Conservation (phyloP, 495 filamentous ascomycete genomes). For the Daldinia loculata region DNA sequence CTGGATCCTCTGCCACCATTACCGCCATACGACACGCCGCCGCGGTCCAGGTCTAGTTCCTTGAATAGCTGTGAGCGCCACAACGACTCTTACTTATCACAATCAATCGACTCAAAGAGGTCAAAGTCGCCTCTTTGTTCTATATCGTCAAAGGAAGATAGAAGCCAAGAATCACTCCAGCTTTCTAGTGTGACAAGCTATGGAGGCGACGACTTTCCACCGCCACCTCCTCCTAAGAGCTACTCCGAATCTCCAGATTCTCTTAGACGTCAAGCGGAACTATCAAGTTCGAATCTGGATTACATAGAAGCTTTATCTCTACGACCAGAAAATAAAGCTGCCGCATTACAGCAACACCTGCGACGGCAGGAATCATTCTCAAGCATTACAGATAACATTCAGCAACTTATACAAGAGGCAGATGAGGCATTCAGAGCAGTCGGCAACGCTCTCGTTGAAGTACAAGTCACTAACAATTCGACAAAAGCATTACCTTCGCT, state of each 20-base stretch:
- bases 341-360: slow-evolving; percentile 31
- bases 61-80: slow-evolving; percentile 56
- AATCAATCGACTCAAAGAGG: slow-evolving; percentile 36
- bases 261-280: slow-evolving; percentile 18
- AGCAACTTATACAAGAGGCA: slow-evolving; percentile 56
- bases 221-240: slow-evolving; percentile 24
- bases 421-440: slow-evolving; percentile 55
- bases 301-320: slow-evolving; percentile 39
- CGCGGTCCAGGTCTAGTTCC: slow-evolving; percentile 58
- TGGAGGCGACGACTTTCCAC: slow-evolving; percentile 36
- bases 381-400: slow-evolving; percentile 46
- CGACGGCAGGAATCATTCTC: slow-evolving; percentile 29
- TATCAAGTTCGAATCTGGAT: slow-evolving; percentile 35
- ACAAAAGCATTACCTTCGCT: slow-evolving; percentile 26
- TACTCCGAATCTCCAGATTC: slow-evolving; percentile 26
- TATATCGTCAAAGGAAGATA: slow-evolving; percentile 40
- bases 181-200: slow-evolving; percentile 35
- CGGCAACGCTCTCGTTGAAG: slow-evolving; percentile 47
- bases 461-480: slow-evolving; percentile 32
- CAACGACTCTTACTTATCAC: slow-evolving; percentile 31
- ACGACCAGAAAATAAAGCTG: slow-evolving; percentile 38
- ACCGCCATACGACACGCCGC: slow-evolving; percentile 49
- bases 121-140: slow-evolving; percentile 45
- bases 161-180: slow-evolving; percentile 39
- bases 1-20: slow-evolving; percentile 51